Percentiles rank a stretch among this genome's conserved stretches.
Conservation (phyloP, 768 basidiomycete genomes). For the Rossbeevera mucosa region DNA sequence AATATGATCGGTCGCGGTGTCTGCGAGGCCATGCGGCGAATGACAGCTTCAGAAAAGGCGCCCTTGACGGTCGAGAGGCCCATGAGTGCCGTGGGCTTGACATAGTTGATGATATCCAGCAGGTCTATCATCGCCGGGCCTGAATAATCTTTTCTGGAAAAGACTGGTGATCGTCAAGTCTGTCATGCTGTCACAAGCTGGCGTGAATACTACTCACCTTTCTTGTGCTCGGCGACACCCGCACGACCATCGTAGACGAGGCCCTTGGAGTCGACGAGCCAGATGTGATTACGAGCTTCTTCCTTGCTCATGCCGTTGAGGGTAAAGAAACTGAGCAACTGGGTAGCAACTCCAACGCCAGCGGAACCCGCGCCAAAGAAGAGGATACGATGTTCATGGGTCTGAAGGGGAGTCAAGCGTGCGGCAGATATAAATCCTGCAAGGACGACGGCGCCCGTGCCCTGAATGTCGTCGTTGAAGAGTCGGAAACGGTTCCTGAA, state of each 20-base stretch:
- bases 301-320: slow-evolving; percentile 70
- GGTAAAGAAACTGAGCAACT: slow-evolving; percentile 86
- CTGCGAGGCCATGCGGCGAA: slow-evolving; percentile 70
- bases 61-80: slow-evolving; percentile 87
- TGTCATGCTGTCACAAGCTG: neutral
- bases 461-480: slow-evolving; percentile 91
- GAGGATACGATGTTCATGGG: slow-evolving; percentile 76
- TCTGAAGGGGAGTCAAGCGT: slow-evolving; percentile 58
- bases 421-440: slow-evolving; percentile 89
- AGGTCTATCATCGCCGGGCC: slow-evolving; percentile 74
- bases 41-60: slow-evolving; percentile 69
- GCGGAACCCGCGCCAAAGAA: slow-evolving; percentile 93
- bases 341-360: slow-evolving; percentile 88
- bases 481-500: slow-evolving; percentile 73
- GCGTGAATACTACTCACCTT: slow-evolving; percentile 47
- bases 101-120: slow-evolving; percentile 71
- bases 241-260: slow-evolving; percentile 75
- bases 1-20: slow-evolving; percentile 88
- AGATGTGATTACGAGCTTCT: slow-evolving; percentile 74
- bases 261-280: slow-evolving; percentile 83
- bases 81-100: slow-evolving; percentile 84
- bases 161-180: slow-evolving; percentile 44
- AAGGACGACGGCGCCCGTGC: slow-evolving; percentile 88
- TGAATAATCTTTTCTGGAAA: slow-evolving; percentile 75
- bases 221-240: slow-evolving; percentile 74